Conservation (phyloP, 1,284 basidiomycete genomes). For the Trametes polyzona region DNA sequence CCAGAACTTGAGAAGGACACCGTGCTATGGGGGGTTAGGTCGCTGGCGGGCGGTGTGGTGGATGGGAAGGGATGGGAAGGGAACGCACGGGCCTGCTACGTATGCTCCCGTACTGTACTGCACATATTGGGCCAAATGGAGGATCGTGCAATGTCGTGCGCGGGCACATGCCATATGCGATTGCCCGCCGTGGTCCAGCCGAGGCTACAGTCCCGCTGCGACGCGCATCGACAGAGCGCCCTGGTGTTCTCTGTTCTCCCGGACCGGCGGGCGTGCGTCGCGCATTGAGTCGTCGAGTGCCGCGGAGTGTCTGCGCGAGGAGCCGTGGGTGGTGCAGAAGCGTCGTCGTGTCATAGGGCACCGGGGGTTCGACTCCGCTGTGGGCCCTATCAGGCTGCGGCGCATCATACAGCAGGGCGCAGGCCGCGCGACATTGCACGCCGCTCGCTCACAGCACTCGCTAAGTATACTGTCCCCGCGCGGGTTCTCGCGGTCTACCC, state of each 20-base stretch:
- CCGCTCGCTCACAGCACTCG: no score
- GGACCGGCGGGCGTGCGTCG: no score
- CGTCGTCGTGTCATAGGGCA: not conserved
- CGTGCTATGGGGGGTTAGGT: no score
- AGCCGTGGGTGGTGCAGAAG: not conserved
- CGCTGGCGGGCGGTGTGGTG: no score
- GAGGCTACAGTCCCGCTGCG: not conserved
- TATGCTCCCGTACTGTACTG: not conserved
- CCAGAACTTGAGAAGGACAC: no score
- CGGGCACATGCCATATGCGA: no score
- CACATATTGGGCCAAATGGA: not conserved
- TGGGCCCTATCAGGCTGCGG: no score
- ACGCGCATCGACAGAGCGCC: not conserved
- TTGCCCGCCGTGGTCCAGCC: not conserved
- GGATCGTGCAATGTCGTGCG: not conserved
- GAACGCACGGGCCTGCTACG: not conserved
- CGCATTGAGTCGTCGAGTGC: not conserved
- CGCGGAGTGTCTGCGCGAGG: not conserved
- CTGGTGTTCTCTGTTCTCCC: no score
- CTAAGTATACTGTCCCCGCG: no score
- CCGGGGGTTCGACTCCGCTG: not conserved
- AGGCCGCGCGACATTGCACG: not conserved
- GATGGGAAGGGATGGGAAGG: not conserved
- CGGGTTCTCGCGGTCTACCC: no score
- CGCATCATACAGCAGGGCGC: not conserved